Base-by-base conservation (phyloP, 2,329 filamentous ascomycete genomes). In the Colletotrichum brevisporum region DNA sequence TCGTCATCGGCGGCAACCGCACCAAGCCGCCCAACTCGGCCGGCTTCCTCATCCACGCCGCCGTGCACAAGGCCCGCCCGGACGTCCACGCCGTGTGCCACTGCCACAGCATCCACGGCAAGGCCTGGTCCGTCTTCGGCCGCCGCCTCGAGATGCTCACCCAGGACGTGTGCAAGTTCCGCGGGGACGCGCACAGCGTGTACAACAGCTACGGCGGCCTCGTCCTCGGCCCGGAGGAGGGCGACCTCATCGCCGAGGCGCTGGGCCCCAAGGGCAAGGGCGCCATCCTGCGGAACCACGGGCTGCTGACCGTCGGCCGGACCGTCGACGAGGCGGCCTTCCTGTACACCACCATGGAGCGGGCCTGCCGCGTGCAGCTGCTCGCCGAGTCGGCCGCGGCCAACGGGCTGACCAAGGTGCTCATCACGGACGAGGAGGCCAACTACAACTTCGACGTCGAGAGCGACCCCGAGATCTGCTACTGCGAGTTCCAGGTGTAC, bases 291-390 rank as follows among this genome's bases (percentile, higher is more conserved):
- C 83, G 89, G 65, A 94, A 94, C 75, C 92, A 94, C 73, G 92
- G 92, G 0, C 78, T 94, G 13, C 74, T 94, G 57, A 93, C 91
- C 0, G 90, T 92, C 0, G 92, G 92, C 0, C 74, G 77, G 4
- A 94, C 91, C 0, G 91, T 94, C 2, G 92, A 94, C 72, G 92
- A 94, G 78, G 91, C 92, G 0, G 90, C 90, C 0, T 93, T 89
- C 76, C 78, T 92, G 63, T 93, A 91, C 76, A 89, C 88, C 0
- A 81, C 90, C 5, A 84, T 93, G 80, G 91, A 94, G 77, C 84
- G 88, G 36, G 88, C 85, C 12, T 94, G 91, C 75, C 85, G 88
- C 61, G 84, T 91, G 16, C 92, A 94, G 78, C 79, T 94, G 47
- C 81, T 88, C 64, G 88, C 89, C n/a, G 91, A 94, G 77, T 71